Conservation (phyloP, 345 rosid species). For the Mallotus nudiflorus region DNA sequence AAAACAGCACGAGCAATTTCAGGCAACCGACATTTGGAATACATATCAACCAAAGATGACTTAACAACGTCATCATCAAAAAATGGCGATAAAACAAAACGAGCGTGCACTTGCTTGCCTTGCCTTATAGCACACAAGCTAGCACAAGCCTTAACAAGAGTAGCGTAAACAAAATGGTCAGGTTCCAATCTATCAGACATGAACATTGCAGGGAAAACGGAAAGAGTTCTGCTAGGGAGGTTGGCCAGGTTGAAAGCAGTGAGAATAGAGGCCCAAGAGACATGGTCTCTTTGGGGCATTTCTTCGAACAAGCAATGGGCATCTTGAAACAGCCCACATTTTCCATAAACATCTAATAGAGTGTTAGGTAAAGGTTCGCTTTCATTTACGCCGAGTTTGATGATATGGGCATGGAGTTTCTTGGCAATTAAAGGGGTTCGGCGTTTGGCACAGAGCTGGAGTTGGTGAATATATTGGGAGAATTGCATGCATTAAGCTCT, state of each 20-base stretch:
- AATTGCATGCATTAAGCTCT: constrained; percentile 37
- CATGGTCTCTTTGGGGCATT: constrained; percentile 60
- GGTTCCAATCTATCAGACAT: constrained; percentile 40
- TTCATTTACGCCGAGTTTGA: constrained; percentile 48
- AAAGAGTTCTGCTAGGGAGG: constrained; percentile 49
- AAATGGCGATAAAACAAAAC: constrained; percentile 46
- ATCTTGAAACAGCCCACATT: constrained; percentile 43
- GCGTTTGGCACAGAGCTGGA: constrained; percentile 40
- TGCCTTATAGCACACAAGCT: constrained; percentile 44
- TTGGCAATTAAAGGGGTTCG: constrained; percentile 32
- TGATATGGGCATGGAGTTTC: constrained; percentile 49
- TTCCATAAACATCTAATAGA: constrained; percentile 48
- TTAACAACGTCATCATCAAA: constrained; percentile 60
- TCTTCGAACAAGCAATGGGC: constrained; percentile 58
- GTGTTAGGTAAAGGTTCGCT: constrained; percentile 43
- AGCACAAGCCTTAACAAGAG: constrained; percentile 65
- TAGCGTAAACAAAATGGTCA: constrained; percentile 63
- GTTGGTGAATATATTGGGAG: constrained; percentile 44
- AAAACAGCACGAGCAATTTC: constrained; percentile 48
- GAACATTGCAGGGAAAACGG: constrained; percentile 43
- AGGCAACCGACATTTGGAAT: constrained; percentile 56
- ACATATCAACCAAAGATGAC: constrained; percentile 78
- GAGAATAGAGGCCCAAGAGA: constrained; percentile 73
- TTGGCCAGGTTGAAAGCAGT: constrained; percentile 55
- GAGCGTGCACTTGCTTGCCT: constrained; percentile 71